These are phyloP conservation scores for Daldinia sp. DNA, from an alignment of 2,329 filamentous ascomycete species.

Conservation along the genomic window DNA sequence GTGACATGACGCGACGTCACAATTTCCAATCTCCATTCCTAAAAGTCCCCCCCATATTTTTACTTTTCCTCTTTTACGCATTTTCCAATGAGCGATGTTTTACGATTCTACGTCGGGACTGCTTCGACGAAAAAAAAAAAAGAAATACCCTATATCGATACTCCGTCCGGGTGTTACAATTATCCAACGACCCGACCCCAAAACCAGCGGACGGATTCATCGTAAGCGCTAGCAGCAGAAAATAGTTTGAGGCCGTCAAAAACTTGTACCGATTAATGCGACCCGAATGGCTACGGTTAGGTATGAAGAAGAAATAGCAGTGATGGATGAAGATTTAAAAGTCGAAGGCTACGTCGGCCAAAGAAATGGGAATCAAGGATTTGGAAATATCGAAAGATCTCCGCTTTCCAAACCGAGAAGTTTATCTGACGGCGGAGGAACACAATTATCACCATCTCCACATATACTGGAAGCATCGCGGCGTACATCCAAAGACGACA, in stretches of 20 bases:
- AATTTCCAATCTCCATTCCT: constrained; percentile 24
- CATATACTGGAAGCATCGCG: constrained; percentile 62
- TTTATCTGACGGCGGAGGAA: constrained; percentile 68
- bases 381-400: constrained; percentile 41
- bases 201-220: neutral
- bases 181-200: constrained; percentile 6
- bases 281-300: constrained; percentile 38
- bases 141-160: neutral
- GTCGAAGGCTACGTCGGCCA: constrained; percentile 11
- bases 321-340: constrained; percentile 44
- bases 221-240: neutral
- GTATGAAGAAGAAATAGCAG: constrained; percentile 41
- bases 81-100: constrained; percentile 4
- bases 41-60: constrained; percentile 6
- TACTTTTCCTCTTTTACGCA: neutral
- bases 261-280: neutral
- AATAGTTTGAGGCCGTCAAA: neutral
- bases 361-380: constrained; percentile 41
- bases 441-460: constrained; percentile 67
- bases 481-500: constrained; percentile 72
- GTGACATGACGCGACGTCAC: constrained; percentile 35
- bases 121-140: constrained; percentile 1
- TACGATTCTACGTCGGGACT: neutral
- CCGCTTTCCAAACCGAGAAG: constrained; percentile 66
- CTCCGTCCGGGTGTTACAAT: neutral